Evolutionary conservation across 768 basidiomycete genomes (phyloP).

Genomic region (Neoboletus subvelutipes): DNA sequence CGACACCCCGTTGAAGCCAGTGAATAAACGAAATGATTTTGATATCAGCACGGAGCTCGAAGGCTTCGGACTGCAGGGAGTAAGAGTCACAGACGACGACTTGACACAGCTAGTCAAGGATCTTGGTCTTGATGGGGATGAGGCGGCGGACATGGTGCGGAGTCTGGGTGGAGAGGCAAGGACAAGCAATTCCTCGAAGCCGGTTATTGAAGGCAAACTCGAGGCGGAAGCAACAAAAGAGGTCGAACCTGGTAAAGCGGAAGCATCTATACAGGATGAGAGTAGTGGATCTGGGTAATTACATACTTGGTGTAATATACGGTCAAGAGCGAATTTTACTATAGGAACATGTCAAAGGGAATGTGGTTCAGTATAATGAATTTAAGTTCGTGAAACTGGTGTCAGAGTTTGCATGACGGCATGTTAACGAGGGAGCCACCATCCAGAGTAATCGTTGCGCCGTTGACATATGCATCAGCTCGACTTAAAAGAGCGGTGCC

Average conservation of each 20-base stretch:
- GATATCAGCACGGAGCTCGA: conserved; percentile 69
- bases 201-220: conserved; percentile 7
- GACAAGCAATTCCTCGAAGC: conserved; percentile 11
- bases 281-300: conserved; percentile 1
- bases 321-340: neutral
- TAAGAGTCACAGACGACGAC: conserved; percentile 76
- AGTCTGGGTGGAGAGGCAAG: conserved; percentile 44
- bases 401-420: conserved; percentile 34
- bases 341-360: neutral
- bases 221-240: conserved; percentile 8
- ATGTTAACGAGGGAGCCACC: conserved; percentile 53
- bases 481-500: conserved; percentile 60
- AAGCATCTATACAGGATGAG: conserved; percentile 5
- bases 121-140: conserved; percentile 72
- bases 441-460: conserved; percentile 60
- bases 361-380: neutral
- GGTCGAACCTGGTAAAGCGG: neutral
- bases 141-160: conserved; percentile 73
- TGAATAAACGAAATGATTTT: conserved; percentile 57
- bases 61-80: conserved; percentile 72
- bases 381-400: neutral
- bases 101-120: conserved; percentile 68
- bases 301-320: conserved; percentile 3
- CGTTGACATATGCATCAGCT: conserved; percentile 63
- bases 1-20: conserved; percentile 49